Conservation (phyloP, 176 grass and related monocot genomes). For the Alloteropsis semialata region DNA sequence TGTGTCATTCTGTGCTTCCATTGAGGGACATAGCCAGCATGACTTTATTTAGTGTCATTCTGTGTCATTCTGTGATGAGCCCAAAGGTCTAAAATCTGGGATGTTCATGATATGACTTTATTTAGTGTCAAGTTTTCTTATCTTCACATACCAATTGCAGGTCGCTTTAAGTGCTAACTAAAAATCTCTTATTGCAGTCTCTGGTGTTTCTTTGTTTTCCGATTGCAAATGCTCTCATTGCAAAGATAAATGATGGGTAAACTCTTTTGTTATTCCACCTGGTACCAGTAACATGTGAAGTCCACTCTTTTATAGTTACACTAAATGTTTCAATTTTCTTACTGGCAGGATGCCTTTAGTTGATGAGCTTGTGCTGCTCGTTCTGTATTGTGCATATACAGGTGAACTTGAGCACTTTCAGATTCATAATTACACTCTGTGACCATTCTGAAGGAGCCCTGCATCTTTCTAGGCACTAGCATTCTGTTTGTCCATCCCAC, state of each 20-base stretch:
- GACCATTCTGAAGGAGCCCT: neutral
- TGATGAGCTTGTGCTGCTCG: slow-evolving; percentile 74
- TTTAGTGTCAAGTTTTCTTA: neutral
- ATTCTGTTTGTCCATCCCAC: neutral
- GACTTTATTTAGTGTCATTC: slow-evolving; percentile 43
- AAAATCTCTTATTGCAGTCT: slow-evolving; percentile 54
- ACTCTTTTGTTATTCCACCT: neutral
- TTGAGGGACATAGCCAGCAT: neutral
- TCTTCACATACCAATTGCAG: neutral
- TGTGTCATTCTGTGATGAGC: slow-evolving; percentile 90
- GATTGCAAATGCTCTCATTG: slow-evolving; percentile 90
- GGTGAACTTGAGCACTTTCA: slow-evolving; percentile 32
- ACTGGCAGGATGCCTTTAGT: slow-evolving; percentile 63
- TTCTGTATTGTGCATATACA: slow-evolving; percentile 72
- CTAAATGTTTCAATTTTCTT: slow-evolving; percentile 14
- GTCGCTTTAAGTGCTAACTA: neutral
- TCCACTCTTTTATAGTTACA: neutral
- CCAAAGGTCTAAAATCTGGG: slow-evolving; percentile 94
- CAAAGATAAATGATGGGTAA: slow-evolving; percentile 86
- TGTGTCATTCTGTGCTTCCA: neutral
- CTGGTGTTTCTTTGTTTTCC: slow-evolving; percentile 80
- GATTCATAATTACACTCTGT: neutral
- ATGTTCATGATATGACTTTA: slow-evolving; percentile 77
- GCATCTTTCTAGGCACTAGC: slow-evolving; percentile 1
- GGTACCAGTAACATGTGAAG: neutral